Evolutionary conservation across 2,329 filamentous ascomycete species (phyloP).

Genomic region (Epichloe sp.): DNA sequence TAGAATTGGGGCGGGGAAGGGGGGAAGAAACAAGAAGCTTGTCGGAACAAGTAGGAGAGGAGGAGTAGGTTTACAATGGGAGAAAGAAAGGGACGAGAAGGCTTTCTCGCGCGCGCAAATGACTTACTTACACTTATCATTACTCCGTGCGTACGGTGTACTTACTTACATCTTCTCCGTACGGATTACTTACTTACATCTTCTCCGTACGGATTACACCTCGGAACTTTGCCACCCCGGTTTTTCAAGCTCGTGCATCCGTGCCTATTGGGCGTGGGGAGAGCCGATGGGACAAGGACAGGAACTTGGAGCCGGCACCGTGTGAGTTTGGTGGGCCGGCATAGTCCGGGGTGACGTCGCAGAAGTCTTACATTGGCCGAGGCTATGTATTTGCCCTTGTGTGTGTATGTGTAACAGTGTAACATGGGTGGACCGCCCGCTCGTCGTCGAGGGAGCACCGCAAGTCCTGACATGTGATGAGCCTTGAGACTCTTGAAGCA

Average conservation of each 20-base stretch:
- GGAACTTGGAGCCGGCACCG: too few species aligned
- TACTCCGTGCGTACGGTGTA: neutral
- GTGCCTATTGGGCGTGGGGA: conserved; percentile 1
- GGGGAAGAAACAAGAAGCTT: too few species aligned
- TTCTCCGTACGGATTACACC: neutral
- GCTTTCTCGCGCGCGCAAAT: neutral
- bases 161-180: neutral
- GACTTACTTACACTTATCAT: too few species aligned
- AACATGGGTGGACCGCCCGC: too few species aligned
- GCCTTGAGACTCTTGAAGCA: too few species aligned
- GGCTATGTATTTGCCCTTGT: too few species aligned
- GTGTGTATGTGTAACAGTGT: too few species aligned
- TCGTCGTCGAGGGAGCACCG: conserved; percentile 11
- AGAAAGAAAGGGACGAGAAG: neutral
- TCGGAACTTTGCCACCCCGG: conserved; percentile 3
- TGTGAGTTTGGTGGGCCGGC: too few species aligned
- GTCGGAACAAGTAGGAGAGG: neutral
- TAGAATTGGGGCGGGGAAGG: too few species aligned
- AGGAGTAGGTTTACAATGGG: neutral
- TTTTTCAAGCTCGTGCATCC: conserved; percentile 1
- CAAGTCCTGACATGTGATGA: conserved; percentile 20
- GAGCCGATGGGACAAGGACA: too few species aligned
- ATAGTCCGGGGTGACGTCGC: conserved; percentile 5
- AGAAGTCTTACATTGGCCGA: too few species aligned
- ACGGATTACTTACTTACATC: neutral